Percentiles rank a stretch among this genome's conserved stretches.
These are phyloP conservation scores for Camelina sativa DNA, from an alignment of 345 rosid genomes.

Conservation along the genomic window DNA sequence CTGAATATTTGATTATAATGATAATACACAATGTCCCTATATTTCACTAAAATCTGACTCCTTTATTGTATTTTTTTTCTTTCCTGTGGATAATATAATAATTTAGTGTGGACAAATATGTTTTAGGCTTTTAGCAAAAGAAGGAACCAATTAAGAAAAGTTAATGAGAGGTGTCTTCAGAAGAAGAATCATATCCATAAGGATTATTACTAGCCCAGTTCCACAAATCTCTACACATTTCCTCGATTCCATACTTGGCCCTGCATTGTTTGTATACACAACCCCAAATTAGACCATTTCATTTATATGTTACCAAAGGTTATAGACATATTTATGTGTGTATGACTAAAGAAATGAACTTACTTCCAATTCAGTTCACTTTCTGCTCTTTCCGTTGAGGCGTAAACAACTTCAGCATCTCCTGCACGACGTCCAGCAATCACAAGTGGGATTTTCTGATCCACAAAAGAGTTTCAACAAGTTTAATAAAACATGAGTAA, in stretches of 20 bases:
- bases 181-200: conserved; percentile 70
- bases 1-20: background rate
- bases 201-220: conserved; percentile 97
- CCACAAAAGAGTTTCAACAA: background rate
- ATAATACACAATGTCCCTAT: conserved; percentile 8
- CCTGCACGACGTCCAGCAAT: conserved; percentile 80
- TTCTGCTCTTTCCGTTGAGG: conserved; percentile 84
- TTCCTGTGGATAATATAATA: conserved; percentile 4
- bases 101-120: conserved; percentile 11
- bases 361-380: conserved; percentile 90
- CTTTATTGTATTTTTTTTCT: background rate
- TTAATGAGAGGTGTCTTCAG: conserved; percentile 21
- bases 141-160: background rate
- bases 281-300: too few relatives aligned
- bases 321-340: background rate
- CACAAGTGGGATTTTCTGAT: conserved; percentile 79
- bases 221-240: conserved; percentile 97
- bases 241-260: conserved; percentile 78
- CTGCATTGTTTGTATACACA: conserved; percentile 58
- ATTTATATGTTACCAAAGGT: too few relatives aligned
- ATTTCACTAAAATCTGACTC: conserved; percentile 11
- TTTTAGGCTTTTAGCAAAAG: background rate
- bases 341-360: conserved; percentile 38
- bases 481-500: background rate
- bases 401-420: conserved; percentile 87